Base-by-base conservation (phyloP, 2,329 filamentous ascomycete genomes). In the Colletotrichum sp. region DNA sequence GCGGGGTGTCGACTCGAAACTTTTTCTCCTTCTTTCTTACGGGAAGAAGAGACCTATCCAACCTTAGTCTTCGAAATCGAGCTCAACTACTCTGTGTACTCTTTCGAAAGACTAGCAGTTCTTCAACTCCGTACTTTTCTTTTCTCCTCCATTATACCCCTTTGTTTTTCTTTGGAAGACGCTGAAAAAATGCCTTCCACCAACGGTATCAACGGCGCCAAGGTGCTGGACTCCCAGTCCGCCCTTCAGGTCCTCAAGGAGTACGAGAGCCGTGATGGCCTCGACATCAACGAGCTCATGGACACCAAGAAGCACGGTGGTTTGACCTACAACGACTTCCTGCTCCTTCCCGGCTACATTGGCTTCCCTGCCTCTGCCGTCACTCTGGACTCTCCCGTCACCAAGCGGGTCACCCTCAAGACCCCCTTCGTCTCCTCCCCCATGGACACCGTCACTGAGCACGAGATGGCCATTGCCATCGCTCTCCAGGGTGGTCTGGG, bases 381-480 rank as follows among this genome's bases (percentile, higher is more conserved):
- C 79, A 88, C 88, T 65, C 93, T 99, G 77, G 97, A 99, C 81
- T 95, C 96, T 43, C 95, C 95, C 75, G 91, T 99, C 82, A 99
- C 97, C 80, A 98, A 98, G 92, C 93, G 95, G 83, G 98, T 99
- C 86, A 93, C 95, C 43, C 91, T 99, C 84, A 99, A 98, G 92
- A 98, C 96, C 8, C 97, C 97, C 76, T 96, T 99, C 83, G 92
- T 99, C 79, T 99, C 97, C 63, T 99, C 97, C 52, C 97, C 98
- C 82, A 99, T 99, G 97, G 97, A 99, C 89, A 99, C 97, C 12
- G 97, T 99, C 84, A 99, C 98, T 59, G 97, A 99, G 89, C 95
- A 98, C 88, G 96, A 98, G 85, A 99, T 99, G 98, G 98, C 97
- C 79, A 99, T 99, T 82, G 95, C 98, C 88, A 98, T 98, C 91